phyloP scores from a whole-genome alignment of 768 basidiomycete genomes.

The Mycena galopus region DNA sequence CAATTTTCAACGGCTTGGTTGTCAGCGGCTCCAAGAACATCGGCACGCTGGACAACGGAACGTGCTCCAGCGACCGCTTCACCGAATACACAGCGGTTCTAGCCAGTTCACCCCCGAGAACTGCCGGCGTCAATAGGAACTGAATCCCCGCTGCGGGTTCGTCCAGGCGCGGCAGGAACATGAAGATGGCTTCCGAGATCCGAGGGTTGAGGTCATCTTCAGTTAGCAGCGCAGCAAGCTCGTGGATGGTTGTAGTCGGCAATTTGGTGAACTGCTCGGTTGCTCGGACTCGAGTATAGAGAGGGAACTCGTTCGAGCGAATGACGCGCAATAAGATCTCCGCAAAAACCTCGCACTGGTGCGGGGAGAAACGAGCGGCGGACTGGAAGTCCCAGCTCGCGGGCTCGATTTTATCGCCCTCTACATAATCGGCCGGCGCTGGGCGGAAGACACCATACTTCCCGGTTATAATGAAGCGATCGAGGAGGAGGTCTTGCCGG shows the following conservation, averaged over 20 bases:
- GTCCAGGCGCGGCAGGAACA: conserved; percentile 39
- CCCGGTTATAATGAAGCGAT: conserved; percentile 29
- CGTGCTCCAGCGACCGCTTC: conserved; percentile 32
- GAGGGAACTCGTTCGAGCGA: conserved; percentile 32
- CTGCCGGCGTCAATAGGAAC: conserved; percentile 34
- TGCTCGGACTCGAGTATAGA: conserved; percentile 26
- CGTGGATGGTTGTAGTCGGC: conserved; percentile 38
- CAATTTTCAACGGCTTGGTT: conserved; percentile 32
- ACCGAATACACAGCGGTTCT: conserved; percentile 34
- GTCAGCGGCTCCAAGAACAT: conserved; percentile 28
- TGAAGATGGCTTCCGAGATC: conserved; percentile 37
- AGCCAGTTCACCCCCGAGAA: conserved; percentile 35
- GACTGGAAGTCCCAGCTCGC: conserved; percentile 31
- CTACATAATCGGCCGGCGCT: conserved; percentile 9
- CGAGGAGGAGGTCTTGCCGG: conserved; percentile 36
- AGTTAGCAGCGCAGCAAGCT: conserved; percentile 34
- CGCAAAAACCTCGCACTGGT: conserved; percentile 38
- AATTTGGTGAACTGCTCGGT: conserved; percentile 36
- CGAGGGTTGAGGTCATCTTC: conserved; percentile 35
- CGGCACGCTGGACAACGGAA: conserved; percentile 27
- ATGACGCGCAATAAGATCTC: conserved; percentile 27
- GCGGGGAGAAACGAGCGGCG: conserved; percentile 29
- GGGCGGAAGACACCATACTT: conserved; percentile 33
- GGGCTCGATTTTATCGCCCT: conserved; percentile 25
- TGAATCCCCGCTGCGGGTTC: conserved; percentile 39